These are phyloP conservation scores for Azolla pinnata DNA, from an alignment of 75 land plant genomes.

Conservation along the genomic window DNA sequence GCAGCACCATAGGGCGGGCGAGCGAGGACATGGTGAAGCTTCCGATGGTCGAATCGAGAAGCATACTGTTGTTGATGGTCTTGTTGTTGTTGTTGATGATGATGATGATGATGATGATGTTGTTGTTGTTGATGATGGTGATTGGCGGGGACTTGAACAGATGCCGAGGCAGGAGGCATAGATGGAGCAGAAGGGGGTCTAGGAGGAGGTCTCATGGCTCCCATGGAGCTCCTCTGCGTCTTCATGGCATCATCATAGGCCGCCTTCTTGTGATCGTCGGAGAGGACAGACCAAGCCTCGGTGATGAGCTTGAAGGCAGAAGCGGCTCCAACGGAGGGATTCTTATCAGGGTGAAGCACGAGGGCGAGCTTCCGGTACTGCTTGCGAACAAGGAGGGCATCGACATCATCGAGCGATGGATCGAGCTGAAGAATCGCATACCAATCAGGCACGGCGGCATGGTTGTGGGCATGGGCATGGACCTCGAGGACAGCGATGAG, in stretches of 20 bases:
- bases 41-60: conserved; percentile 5
- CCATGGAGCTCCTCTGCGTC: conserved; percentile 8
- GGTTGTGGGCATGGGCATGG: conserved; percentile 49
- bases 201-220: conserved; percentile 35
- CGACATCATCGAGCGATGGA: conserved; percentile 45
- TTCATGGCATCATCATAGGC: conserved; percentile 20
- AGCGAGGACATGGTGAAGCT: conserved; percentile 7
- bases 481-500: conserved; percentile 68
- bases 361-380: conserved; percentile 82
- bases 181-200: conserved; percentile 12
- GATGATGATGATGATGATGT: conserved; percentile 1
- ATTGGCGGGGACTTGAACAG: neutral
- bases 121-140: conserved; percentile 6
- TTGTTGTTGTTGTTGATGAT: conserved; percentile 6
- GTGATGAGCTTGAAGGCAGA: conserved; percentile 77
- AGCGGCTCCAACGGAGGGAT: conserved; percentile 56
- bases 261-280: conserved; percentile 37
- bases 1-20: neutral
- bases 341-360: conserved; percentile 34
- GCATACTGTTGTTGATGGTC: neutral
- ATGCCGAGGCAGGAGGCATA: neutral
- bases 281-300: conserved; percentile 69
- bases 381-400: conserved; percentile 55
- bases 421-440: conserved; percentile 48
- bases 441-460: conserved; percentile 18